Percentiles rank a stretch among this genome's conserved stretches.
Evolutionary conservation across 768 basidiomycete species (phyloP).

Genomic region (Phaffia tasmanica): DNA sequence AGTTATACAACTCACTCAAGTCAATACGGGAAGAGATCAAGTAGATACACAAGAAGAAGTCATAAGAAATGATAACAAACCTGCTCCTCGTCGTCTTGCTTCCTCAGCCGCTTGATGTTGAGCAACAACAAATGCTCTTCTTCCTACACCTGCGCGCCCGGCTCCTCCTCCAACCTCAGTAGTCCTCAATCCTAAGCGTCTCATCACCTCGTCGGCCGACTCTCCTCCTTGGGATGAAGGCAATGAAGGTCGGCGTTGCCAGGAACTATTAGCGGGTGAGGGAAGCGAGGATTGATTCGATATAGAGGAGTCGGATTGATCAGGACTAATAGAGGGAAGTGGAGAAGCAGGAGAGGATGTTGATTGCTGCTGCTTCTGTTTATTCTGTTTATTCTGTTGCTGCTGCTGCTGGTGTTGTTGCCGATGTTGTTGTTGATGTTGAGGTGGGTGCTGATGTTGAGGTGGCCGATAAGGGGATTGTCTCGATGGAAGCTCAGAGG

Average conservation of each 20-base stretch:
- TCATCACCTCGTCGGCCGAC: background rate
- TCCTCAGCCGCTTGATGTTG: constrained; percentile 1
- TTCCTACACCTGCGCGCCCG: constrained; percentile 16
- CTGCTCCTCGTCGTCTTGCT: background rate
- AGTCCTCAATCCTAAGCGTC: background rate
- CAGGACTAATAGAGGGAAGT: background rate
- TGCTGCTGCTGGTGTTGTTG: no score
- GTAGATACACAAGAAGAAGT: background rate
- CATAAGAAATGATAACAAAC: background rate
- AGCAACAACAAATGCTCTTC: constrained; percentile 17
- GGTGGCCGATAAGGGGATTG: background rate
- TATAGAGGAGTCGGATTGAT: constrained; percentile 1
- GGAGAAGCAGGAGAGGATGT: background rate
- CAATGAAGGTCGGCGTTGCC: constrained; percentile 2
- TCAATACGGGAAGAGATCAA: background rate
- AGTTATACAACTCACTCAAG: no score
- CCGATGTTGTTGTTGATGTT: no score
- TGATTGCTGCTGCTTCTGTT: background rate
- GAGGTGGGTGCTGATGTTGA: no score
- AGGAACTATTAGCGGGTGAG: constrained; percentile 4
- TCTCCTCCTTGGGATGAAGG: background rate
- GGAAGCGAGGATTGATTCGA: constrained; percentile 5
- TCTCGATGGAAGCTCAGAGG: constrained; percentile 1
- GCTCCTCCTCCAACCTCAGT: constrained; percentile 15
- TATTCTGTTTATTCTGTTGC: background rate